Conservation (phyloP, 768 basidiomycete species). For the Galerina marginata region DNA sequence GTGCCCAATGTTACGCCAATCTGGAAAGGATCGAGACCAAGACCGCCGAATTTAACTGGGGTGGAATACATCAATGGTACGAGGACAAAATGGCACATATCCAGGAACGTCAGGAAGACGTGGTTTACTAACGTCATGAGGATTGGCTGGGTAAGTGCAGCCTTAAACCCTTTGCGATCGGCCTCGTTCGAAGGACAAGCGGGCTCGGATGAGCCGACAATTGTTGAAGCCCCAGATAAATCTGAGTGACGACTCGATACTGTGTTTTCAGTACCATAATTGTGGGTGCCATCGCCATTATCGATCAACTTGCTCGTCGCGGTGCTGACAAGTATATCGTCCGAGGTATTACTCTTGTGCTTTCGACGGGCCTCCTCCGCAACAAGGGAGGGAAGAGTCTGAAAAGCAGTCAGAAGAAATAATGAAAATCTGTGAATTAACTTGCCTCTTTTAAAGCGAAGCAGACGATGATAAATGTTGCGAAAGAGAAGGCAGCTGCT, state of each 20-base stretch:
- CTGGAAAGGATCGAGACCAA: constrained; percentile 63
- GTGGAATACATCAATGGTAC: constrained; percentile 58
- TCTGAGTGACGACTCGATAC: not conserved
- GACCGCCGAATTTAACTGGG: constrained; percentile 63
- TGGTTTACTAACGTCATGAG: constrained; percentile 38
- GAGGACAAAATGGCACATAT: constrained; percentile 42
- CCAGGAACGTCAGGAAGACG: constrained; percentile 41
- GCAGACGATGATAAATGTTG: constrained; percentile 37
- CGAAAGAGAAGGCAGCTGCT: constrained; percentile 39
- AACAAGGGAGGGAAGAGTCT: constrained; percentile 40
- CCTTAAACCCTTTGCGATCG: constrained; percentile 14
- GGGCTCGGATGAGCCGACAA: constrained; percentile 35
- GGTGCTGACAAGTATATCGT: not conserved
- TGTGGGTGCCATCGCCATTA: constrained; percentile 3
- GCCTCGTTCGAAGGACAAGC: not conserved
- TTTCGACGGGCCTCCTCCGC: constrained; percentile 10
- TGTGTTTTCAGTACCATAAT: constrained; percentile 17
- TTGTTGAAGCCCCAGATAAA: constrained; percentile 3
- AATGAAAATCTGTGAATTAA: constrained; percentile 4
- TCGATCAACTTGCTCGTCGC: constrained; percentile 13
- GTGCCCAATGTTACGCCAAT: constrained; percentile 62
- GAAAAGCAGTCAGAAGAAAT: not conserved
- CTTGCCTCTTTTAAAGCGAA: constrained; percentile 50
- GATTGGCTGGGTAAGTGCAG: constrained; percentile 35
- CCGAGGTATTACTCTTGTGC: not conserved